Evolutionary conservation across 208 protist species (phyloP), one percentile per base, ranked within the genome.

Genomic region (Leishmania turanica): DNA sequence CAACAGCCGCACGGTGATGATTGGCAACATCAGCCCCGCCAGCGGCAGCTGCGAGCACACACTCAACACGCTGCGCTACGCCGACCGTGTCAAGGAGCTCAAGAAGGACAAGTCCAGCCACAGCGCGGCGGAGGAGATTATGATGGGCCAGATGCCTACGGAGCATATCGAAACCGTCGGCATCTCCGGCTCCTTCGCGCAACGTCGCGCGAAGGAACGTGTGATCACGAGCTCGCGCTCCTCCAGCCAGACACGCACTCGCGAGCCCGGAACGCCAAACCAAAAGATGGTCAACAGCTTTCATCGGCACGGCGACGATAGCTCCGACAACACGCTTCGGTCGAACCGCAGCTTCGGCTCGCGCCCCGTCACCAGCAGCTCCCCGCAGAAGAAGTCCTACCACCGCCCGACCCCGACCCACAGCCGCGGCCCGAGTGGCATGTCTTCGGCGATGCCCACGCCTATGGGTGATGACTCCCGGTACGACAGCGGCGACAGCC

Each of bases 1-100:
- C 31, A 98, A 98, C 89, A 98, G 95, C 74, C 95, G 93, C 15
- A 99, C 98, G 1, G 91, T 99, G 56, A 97, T 99, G 95, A 98
- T 99, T 77, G 97, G 93, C 77, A 98, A 94, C 73, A 90, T 99
- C 77, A 92, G 94, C 64, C 98, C 98, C 2, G 90, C 90, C 9
- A 90, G 89, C 72, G 91, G 89, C 74, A 95, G 92, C 87, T 95
- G 90, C 79, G 91, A 97, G 82, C 90, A 97, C 80, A 95, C 95
- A 21, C 87, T 93, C 62, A 95, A 92, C 83, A 97, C 95, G 51
- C 88, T 97, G 62, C 93, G 90, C 75, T 97, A 95, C 81, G 95
- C 95, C n/a, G 90, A 90, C 68, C 91, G 92, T 42, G 95, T 96
- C 17, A 99, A 99, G 84, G 97, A 99, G 87, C 91, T 98, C 37